Evolutionary conservation across 257 asterid genomes (phyloP), one percentile per base, ranked within the genome.

Genomic region (Solanum etuberosum): DNA sequence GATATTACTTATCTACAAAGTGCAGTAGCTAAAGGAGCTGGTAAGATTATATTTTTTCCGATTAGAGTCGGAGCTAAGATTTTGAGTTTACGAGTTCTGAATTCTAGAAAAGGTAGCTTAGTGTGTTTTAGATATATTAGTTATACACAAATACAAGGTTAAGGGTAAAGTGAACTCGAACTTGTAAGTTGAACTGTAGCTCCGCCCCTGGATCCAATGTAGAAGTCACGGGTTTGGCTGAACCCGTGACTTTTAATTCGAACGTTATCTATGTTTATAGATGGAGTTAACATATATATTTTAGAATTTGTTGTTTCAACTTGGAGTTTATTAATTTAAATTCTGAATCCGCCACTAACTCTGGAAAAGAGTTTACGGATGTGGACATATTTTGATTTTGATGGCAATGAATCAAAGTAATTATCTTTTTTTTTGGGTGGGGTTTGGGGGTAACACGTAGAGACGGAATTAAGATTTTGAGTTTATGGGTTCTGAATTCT

Each of bases 1-100:
- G 89, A 86, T 43, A 91, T 91, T 38, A 91, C 93, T 85, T 73
- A 73, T 35, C 48, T 73, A 21, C 51, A 73, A 25, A 73, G 76
- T 81, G 93, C 93, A 25, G 92, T 89, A 40, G 89, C 88, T 20
- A 91, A 89, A 89, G 93, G 93, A 83, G 93, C 93, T 61, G 93
- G 92, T 91, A 42, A 86, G 67, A 59, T 1, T 42, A 12, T 37
- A 14, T 2, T 61, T 7, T 20, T 48, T 1, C 51, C 4, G 1
- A 29, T 68, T 29, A 29, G 23, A 68, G 23, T 2, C 38, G 38
- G 5, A 68, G 23, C 23, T 70, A 31, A 31, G 12, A 70, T 70
- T 70, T 70, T 70, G 40, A 70, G n/a, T 70, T 70, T 31, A 70
- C 5, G n/a, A 31, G 3, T 31, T 31, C 0, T 70, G 13, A 1